Percentiles rank a stretch among this genome's conserved stretches.
phyloP scores from a whole-genome alignment of 371 early-diverging fungal species.

The Mortierella sp. region DNA sequence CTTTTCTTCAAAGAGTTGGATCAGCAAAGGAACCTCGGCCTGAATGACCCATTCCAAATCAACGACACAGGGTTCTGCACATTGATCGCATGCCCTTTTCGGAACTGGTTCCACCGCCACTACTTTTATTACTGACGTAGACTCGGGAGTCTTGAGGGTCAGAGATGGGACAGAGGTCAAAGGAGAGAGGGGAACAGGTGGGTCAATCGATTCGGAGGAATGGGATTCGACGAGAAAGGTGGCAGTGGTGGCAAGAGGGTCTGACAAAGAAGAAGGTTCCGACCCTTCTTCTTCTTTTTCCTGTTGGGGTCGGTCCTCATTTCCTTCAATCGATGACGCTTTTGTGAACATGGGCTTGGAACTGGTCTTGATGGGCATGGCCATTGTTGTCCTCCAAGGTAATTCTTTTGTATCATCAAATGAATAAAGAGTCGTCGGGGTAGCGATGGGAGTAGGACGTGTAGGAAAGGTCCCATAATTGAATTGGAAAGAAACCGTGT shows the following conservation, averaged over 20 bases:
- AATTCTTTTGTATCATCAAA: no score
- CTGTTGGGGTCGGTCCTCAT: no score
- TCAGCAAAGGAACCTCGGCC: conserved; percentile 16
- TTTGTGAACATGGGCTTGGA: no score
- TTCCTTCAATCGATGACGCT: no score
- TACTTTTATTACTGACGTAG: no score
- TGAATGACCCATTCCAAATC: conserved; percentile 2
- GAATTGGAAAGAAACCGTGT: conserved; percentile 20
- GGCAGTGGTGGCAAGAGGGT: background rate
- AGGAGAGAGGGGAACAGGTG: background rate
- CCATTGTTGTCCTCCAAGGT: background rate
- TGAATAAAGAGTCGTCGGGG: background rate
- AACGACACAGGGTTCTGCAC: conserved; percentile 20
- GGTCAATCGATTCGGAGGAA: background rate
- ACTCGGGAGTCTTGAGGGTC: no score
- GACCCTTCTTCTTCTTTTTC: no score
- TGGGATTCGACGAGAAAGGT: background rate
- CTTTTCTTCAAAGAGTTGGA: conserved; percentile 24
- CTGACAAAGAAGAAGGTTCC: background rate
- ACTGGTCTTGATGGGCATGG: no score
- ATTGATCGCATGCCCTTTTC: conserved; percentile 11
- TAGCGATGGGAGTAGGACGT: background rate
- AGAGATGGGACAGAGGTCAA: background rate
- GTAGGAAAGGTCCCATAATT: conserved; percentile 1
- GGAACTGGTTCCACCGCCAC: no score